These are phyloP conservation scores for Neopestalotiopsis sp. DNA, from an alignment of 2,329 filamentous ascomycete genomes.

Conservation along the genomic window DNA sequence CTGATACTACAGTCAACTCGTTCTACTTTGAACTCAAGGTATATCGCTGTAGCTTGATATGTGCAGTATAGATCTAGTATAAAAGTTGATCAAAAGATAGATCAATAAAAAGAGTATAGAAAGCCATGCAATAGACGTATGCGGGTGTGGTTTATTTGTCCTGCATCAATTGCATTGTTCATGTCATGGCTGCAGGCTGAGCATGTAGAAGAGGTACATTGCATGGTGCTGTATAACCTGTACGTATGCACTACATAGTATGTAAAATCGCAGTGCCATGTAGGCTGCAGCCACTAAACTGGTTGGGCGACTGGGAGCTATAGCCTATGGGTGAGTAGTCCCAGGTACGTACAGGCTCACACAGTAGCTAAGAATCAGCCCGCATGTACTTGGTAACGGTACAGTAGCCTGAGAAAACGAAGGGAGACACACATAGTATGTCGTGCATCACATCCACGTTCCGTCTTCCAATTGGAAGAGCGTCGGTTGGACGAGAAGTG, in stretches of 20 bases:
- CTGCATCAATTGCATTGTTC: constrained; percentile 17
- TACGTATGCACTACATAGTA: no score
- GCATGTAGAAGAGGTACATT: neutral
- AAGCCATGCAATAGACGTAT: constrained; percentile 6
- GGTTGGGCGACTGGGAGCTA: no score
- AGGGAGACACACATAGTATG: constrained; percentile 10
- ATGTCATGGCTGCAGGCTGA: neutral
- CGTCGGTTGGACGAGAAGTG: constrained; percentile 13
- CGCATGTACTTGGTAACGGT: neutral
- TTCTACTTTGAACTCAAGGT: no score
- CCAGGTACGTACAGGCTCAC: neutral
- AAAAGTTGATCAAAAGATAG: no score
- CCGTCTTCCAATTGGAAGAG: constrained; percentile 19
- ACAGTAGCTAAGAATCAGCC: neutral
- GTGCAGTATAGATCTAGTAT: no score
- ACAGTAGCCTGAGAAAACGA: neutral
- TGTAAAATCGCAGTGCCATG: no score
- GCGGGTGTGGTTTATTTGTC: neutral
- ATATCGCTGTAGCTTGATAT: no score
- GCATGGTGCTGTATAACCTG: neutral
- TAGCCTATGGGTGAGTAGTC: neutral
- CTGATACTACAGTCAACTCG: no score
- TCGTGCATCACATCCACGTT: constrained; percentile 24
- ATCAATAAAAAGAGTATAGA: neutral
- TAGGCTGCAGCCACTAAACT: no score